These are phyloP conservation scores for Linum usitatissimum DNA, from an alignment of 345 rosid species.

Conservation along the genomic window DNA sequence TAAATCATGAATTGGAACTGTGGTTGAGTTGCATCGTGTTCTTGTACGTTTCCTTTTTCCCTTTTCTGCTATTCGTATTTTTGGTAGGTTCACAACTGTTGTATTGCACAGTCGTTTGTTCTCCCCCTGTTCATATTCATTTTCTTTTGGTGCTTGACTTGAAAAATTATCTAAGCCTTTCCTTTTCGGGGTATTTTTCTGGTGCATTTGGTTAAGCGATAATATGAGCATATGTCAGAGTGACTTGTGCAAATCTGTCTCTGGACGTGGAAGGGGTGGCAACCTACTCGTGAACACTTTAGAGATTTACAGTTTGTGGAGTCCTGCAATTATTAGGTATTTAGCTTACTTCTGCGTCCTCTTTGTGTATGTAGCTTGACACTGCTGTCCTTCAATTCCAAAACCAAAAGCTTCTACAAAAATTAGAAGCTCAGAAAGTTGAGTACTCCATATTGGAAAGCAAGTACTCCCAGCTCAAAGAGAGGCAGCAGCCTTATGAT, in stretches of 20 bases:
- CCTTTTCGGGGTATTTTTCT: not conserved
- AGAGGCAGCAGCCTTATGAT: slow-evolving; percentile 45
- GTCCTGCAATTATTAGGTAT: not conserved
- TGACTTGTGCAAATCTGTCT: not conserved
- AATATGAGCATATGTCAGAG: not conserved
- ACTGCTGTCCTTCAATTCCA: slow-evolving; percentile 71
- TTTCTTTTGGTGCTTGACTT: not conserved
- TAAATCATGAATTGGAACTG: not conserved
- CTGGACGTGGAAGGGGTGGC: not conserved
- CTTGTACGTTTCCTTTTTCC: slow-evolving; percentile 4
- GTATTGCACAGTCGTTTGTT: not conserved
- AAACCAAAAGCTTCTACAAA: slow-evolving; percentile 79
- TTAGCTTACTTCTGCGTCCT: not conserved
- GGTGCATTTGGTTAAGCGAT: not conserved
- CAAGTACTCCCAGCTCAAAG: slow-evolving; percentile 41
- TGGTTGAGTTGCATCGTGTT: not conserved
- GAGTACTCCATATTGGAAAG: slow-evolving; percentile 60
- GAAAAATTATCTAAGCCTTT: not conserved
- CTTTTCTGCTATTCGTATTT: slow-evolving; percentile 1
- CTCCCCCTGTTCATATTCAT: no score
- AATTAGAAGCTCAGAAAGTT: slow-evolving; percentile 69
- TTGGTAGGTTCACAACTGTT: not conserved
- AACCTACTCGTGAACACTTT: not conserved
- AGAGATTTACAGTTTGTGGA: not conserved
- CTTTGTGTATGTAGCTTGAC: slow-evolving; percentile 43